A percentile compares a stretch with the other conserved stretches of the same genome.
Evolutionary conservation across 306 rosid species (phyloP).

Genomic region (Aeschynomene evenia): DNA sequence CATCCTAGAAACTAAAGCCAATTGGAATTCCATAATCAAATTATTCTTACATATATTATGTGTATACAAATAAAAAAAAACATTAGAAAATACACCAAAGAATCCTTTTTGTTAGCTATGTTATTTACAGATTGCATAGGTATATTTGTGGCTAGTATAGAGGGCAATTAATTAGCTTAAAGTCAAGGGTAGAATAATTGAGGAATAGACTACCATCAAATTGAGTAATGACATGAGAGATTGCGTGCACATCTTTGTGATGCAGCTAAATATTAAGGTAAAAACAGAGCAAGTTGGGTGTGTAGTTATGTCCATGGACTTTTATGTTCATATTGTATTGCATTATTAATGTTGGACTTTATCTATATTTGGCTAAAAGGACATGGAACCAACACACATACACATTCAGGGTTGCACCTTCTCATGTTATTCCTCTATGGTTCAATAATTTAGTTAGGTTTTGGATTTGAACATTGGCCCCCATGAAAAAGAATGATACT

Average conservation of each 20-base stretch:
- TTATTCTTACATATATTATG: too few relatives aligned
- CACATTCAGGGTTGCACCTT: background rate
- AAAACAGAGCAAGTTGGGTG: background rate
- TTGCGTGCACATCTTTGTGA: conserved; percentile 35
- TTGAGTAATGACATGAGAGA: conserved; percentile 6
- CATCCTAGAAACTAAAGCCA: background rate
- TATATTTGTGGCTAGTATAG: background rate
- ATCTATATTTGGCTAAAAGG: conserved; percentile 19
- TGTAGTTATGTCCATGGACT: background rate
- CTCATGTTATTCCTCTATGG: background rate
- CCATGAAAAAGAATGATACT: conserved; percentile 14
- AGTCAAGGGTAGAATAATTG: background rate
- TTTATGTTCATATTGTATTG: conserved; percentile 1
- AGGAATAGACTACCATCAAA: background rate
- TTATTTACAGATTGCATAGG: background rate
- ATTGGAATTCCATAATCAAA: too few relatives aligned
- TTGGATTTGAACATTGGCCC: background rate
- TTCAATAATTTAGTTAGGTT: conserved; percentile 21
- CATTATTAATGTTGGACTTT: conserved; percentile 9
- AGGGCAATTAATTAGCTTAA: background rate
- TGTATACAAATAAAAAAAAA: too few relatives aligned
- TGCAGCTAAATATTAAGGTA: background rate
- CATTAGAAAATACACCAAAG: too few relatives aligned
- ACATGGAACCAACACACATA: background rate
- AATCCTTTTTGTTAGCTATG: too few relatives aligned